Conservation (phyloP, 2,329 filamentous ascomycete genomes). For the Onygenales sp. region DNA sequence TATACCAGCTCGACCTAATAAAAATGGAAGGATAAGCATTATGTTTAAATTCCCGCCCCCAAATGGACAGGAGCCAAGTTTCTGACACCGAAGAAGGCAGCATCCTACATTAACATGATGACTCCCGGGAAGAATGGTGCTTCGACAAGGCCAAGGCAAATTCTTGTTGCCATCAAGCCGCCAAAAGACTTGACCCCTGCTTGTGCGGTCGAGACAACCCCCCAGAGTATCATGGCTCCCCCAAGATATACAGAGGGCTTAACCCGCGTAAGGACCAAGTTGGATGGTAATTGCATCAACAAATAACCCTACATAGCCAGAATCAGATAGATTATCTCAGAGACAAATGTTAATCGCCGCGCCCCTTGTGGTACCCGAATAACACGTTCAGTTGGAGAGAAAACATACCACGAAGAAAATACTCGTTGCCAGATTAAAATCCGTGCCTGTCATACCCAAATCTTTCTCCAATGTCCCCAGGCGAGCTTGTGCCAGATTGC, state of each 20-base stretch:
- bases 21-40: constrained; percentile 36
- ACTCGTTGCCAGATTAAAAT: constrained; percentile 48
- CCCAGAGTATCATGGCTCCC: constrained; percentile 22
- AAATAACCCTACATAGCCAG: not conserved
- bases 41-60: too few relatives aligned
- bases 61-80: too few relatives aligned
- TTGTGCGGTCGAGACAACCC: constrained; percentile 19
- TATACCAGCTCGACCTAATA: constrained; percentile 57
- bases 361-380: too few relatives aligned
- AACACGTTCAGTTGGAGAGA: constrained; percentile 8
- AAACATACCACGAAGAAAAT: constrained; percentile 41
- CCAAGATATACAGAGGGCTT: constrained; percentile 38
- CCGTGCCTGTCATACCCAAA: constrained; percentile 44
- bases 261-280: constrained; percentile 24
- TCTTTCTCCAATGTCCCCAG: constrained; percentile 46
- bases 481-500: constrained; percentile 46
- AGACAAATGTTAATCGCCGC: too few relatives aligned
- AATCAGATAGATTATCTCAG: too few relatives aligned
- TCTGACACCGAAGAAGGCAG: too few relatives aligned
- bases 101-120: too few relatives aligned
- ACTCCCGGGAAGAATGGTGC: constrained; percentile 48
- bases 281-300: constrained; percentile 1
- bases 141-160: constrained; percentile 27
- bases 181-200: constrained; percentile 28
- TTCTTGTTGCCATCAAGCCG: constrained; percentile 29